A percentile compares a stretch with the other conserved stretches of the same genome.
Conservation (phyloP, 371 early-diverging fungal genomes). For the Mortierella sp. region DNA sequence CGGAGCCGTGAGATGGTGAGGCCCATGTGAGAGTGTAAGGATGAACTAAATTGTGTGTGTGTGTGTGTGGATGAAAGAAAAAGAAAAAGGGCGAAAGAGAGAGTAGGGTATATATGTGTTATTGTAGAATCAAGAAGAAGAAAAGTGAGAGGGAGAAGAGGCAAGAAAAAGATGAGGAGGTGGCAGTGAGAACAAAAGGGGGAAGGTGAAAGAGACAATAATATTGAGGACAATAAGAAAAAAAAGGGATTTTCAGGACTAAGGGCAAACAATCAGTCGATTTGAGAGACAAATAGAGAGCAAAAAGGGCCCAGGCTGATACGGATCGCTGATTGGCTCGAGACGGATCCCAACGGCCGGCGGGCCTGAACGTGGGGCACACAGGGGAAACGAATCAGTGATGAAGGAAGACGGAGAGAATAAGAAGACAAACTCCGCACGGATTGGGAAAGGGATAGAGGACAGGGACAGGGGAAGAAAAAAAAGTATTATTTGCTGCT, state of each 20-base stretch:
- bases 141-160: no score
- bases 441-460: no score
- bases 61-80: background rate
- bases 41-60: no score
- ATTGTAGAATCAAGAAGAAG: no score
- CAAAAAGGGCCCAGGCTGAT: background rate
- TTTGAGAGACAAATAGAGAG: background rate
- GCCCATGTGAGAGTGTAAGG: background rate
- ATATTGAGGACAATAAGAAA: background rate
- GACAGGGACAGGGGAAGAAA: no score
- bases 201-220: background rate
- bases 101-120: background rate
- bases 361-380: background rate
- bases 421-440: no score
- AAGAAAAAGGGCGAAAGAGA: background rate
- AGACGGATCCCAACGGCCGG: constrained; percentile 8
- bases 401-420: no score
- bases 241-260: background rate
- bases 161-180: background rate
- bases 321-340: background rate
- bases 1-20: constrained; percentile 14
- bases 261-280: background rate
- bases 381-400: background rate
- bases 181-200: no score
- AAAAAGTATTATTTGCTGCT: no score